Evolutionary conservation across 768 basidiomycete genomes (phyloP).

Genomic region (Inosperma sp.): DNA sequence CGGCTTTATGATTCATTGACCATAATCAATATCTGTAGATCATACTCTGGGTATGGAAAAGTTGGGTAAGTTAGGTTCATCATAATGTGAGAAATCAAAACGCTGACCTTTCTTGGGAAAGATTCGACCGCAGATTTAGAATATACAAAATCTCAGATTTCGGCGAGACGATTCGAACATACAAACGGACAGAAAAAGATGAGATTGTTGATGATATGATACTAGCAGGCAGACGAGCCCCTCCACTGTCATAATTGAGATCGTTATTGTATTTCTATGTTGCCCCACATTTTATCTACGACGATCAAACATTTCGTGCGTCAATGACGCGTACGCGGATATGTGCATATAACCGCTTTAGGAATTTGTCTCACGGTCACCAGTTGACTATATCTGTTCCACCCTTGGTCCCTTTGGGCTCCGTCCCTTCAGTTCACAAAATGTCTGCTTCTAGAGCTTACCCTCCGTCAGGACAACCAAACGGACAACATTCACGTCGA

Average conservation of each 20-base stretch:
- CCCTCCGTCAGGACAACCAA: conserved; percentile 22
- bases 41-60: conserved; percentile 79
- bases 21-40: conserved; percentile 22
- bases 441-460: conserved; percentile 31
- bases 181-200: conserved; percentile 75
- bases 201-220: conserved; percentile 61
- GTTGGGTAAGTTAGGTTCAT: conserved; percentile 50
- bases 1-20: conserved; percentile 28
- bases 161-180: conserved; percentile 87
- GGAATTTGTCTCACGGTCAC: too few species aligned
- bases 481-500: conserved; percentile 45
- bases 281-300: background rate
- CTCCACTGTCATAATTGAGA: conserved; percentile 19
- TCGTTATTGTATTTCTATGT: background rate
- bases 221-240: conserved; percentile 51
- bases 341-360: too few species aligned
- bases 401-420: background rate
- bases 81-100: background rate
- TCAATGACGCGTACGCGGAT: too few species aligned
- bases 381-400: background rate
- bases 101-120: conserved; percentile 24
- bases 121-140: conserved; percentile 89
- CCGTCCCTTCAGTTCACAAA: conserved; percentile 1
- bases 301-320: background rate
- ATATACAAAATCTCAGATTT: conserved; percentile 84